A percentile compares a stretch with the other conserved stretches of the same genome.
These are phyloP conservation scores for Oldenlandia corymbosa DNA, from an alignment of 257 asterid species.

Conservation along the genomic window DNA sequence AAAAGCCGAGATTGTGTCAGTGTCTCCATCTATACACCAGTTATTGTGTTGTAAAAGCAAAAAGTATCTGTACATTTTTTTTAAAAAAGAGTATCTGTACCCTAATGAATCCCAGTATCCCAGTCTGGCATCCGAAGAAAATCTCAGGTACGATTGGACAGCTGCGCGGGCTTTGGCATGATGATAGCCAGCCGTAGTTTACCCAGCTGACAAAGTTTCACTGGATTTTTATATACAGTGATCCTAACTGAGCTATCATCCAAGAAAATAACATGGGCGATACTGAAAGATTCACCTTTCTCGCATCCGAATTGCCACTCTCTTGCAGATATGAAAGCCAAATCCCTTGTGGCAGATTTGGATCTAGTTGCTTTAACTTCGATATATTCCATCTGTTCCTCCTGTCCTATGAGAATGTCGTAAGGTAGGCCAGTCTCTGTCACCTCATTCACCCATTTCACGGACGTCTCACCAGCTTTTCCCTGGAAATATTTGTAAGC, in stretches of 20 bases:
- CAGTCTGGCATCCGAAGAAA: background rate
- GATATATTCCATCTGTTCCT: conserved; percentile 49
- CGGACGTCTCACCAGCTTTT: conserved; percentile 34
- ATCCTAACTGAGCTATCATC: conserved; percentile 52
- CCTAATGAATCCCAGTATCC: background rate
- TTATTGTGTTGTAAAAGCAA: too few species aligned
- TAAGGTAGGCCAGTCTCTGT: conserved; percentile 82
- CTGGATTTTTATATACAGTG: conserved; percentile 69
- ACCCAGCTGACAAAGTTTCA: conserved; percentile 66
- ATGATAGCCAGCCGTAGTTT: conserved; percentile 63
- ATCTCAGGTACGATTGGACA: background rate
- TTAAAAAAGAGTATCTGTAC: too few species aligned
- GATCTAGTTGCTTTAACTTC: conserved; percentile 90
- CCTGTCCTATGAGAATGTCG: conserved; percentile 54
- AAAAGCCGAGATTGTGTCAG: background rate
- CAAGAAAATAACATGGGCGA: conserved; percentile 67
- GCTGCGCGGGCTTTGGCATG: conserved; percentile 36
- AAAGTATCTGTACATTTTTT: too few species aligned
- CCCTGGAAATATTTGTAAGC: conserved; percentile 59
- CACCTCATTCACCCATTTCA: conserved; percentile 79
- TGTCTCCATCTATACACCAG: background rate
- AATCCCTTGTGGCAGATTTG: conserved; percentile 49
- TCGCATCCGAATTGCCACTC: conserved; percentile 94
- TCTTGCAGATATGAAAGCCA: conserved; percentile 61
- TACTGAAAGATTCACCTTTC: conserved; percentile 83